Evolutionary conservation across 2,329 filamentous ascomycete genomes (phyloP).

Genomic region (Paracorniculantispora psalliotae): DNA sequence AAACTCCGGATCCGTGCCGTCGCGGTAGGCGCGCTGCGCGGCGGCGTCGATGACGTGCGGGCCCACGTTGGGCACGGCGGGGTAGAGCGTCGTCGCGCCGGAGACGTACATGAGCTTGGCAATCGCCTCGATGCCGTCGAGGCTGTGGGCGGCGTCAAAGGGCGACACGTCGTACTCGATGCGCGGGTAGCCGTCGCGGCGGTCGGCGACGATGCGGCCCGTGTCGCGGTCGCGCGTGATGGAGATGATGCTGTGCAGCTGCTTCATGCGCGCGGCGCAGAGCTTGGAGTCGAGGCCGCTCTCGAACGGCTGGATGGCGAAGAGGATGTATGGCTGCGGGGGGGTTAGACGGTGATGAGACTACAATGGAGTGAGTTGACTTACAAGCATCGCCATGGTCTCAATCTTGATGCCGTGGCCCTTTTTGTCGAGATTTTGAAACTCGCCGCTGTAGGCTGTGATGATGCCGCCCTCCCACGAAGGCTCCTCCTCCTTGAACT

Average conservation of each 20-base stretch:
- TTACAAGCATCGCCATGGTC: conserved; percentile 62
- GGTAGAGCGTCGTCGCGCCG: conserved; percentile 76
- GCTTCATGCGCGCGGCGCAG: conserved; percentile 61
- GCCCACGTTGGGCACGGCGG: conserved; percentile 55
- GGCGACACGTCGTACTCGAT: conserved; percentile 67
- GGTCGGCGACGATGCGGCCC: conserved; percentile 70
- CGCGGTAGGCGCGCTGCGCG: conserved; percentile 16
- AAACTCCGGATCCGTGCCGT: conserved; percentile 37
- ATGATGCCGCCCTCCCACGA: conserved; percentile 74
- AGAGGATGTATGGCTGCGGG: conserved; percentile 40
- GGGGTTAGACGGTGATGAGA: conserved; percentile 7
- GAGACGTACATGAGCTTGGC: conserved; percentile 73
- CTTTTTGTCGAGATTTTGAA: conserved; percentile 73
- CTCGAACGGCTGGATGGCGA: conserved; percentile 62
- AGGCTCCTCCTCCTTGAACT: conserved; percentile 66
- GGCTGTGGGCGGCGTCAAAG: conserved; percentile 66
- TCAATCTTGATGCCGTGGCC: conserved; percentile 84
- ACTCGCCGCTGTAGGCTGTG: conserved; percentile 69
- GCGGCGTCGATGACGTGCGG: conserved; percentile 49
- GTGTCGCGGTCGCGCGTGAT: conserved; percentile 71
- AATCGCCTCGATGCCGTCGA: conserved; percentile 66
- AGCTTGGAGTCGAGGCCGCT: conserved; percentile 67
- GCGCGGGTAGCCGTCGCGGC: conserved; percentile 56
- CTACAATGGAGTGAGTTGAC: conserved; percentile 18
- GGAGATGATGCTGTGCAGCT: conserved; percentile 67